Base-by-base conservation (phyloP, 331 rosid species). In the Ulmus americana region DNA sequence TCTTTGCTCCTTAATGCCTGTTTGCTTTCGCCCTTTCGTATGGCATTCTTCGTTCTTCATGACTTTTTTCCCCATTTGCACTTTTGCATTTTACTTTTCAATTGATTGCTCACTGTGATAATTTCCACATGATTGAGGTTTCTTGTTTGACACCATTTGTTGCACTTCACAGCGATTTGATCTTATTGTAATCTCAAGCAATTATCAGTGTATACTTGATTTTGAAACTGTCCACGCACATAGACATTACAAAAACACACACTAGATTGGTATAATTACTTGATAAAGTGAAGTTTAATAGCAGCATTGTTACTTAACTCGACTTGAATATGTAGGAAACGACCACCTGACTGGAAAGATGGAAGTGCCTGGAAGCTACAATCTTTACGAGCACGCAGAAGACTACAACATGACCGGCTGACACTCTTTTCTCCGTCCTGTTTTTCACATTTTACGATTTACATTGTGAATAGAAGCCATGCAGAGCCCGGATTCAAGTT, bases 281-380 rank as follows among this genome's bases (percentile, higher is more conserved):
- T 28, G 35, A 28, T 28, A 28, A 28, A 28, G 35, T 28, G 35
- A 28, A 28, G 35, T 28, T 28, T 28, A 28, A 28, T 28, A 28
- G 35, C 35, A 28, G 35, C 35, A 28, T 28, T 28, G 35, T 28
- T 28, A 28, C 35, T 28, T 3, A 28, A 28, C 55, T 6, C 46
- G 65, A 68, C 18, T 67, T 42, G 20, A 47, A 59, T 38, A 43
- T 61, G 61, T 60, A 74, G 88, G 83, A 61, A 72, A 71, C 59
- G 88, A 77, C 39, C 79, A 77, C 44, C 74, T 80, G 72, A 55
- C 61, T n/a, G 83, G 85, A 61, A 83, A 83, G 71, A 74, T 83
- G 60, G 88, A 83, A 77, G 68, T 76, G 45, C 70, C 74, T 7
- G 80, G 79, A 38, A 69, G 60, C 61, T 83, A 80, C 51, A 43